Conservation (phyloP, 257 asterid genomes). For the Lithospermum erythrorhizon region DNA sequence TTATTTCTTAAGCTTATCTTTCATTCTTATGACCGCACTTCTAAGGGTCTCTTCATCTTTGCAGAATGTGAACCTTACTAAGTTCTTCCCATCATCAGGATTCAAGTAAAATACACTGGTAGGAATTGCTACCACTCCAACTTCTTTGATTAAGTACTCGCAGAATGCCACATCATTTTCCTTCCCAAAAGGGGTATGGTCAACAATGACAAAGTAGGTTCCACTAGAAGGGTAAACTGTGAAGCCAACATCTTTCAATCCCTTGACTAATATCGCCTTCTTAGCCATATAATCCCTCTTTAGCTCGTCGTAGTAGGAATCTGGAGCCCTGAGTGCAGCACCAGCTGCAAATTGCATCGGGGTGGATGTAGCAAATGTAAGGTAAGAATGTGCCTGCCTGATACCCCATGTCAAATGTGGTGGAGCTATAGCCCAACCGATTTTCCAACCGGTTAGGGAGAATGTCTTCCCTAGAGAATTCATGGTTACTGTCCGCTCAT, state of each 20-base stretch:
- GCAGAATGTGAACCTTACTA: slow-evolving; percentile 95
- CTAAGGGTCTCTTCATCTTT: slow-evolving; percentile 70
- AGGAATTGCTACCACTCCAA: slow-evolving; percentile 94
- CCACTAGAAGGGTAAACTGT: slow-evolving; percentile 79
- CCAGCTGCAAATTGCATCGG: slow-evolving; percentile 90
- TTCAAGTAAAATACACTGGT: slow-evolving; percentile 83
- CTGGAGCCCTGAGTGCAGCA: slow-evolving; percentile 64
- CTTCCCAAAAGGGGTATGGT: slow-evolving; percentile 74
- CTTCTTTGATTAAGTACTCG: slow-evolving; percentile 84
- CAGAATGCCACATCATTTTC: slow-evolving; percentile 76
- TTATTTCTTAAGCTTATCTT: slow-evolving; percentile 45
- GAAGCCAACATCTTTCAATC: slow-evolving; percentile 73
- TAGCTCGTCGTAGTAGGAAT: slow-evolving; percentile 70
- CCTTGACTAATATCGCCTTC: slow-evolving; percentile 71
- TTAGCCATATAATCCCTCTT: slow-evolving; percentile 57
- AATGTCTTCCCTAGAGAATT: slow-evolving; percentile 94
- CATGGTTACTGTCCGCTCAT: slow-evolving; percentile 67
- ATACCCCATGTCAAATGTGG: slow-evolving; percentile 90
- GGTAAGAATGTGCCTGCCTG: slow-evolving; percentile 79
- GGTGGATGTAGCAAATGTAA: slow-evolving; percentile 89
- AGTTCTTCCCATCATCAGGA: slow-evolving; percentile 89
- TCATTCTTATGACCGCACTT: slow-evolving; percentile 61
- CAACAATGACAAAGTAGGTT: slow-evolving; percentile 83
- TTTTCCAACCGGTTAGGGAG: slow-evolving; percentile 93
- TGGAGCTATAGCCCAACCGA: slow-evolving; percentile 97